phyloP scores from a whole-genome alignment of 2,329 filamentous ascomycete species.

The Xylaria sp. region DNA sequence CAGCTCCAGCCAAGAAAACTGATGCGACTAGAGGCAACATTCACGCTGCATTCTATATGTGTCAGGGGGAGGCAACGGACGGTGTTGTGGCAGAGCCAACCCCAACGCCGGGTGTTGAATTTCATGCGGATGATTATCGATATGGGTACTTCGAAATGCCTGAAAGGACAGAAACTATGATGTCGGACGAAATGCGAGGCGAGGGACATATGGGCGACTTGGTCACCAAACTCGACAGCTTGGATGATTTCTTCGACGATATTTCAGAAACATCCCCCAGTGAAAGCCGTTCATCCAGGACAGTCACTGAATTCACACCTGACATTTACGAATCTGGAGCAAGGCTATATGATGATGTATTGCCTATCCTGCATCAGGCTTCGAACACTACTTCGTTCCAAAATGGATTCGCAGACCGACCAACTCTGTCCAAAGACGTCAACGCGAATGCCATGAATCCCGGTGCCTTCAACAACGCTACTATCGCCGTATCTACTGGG shows the following conservation, averaged over 20 bases:
- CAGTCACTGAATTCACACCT: slow-evolving; percentile 68
- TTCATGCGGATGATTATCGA: slow-evolving; percentile 86
- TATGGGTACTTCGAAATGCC: slow-evolving; percentile 76
- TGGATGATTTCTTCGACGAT: slow-evolving; percentile 84
- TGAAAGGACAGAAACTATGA: slow-evolving; percentile 87
- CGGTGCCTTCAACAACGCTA: slow-evolving; percentile 59
- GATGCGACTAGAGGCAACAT: slow-evolving; percentile 88
- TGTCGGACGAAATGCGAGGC: slow-evolving; percentile 79
- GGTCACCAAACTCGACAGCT: slow-evolving; percentile 76
- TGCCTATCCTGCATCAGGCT: slow-evolving; percentile 88
- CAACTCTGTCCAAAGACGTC: slow-evolving; percentile 64
- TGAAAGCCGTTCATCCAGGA: slow-evolving; percentile 66
- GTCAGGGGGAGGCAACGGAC: slow-evolving; percentile 69
- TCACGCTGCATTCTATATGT: slow-evolving; percentile 95
- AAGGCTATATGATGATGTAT: slow-evolving; percentile 87
- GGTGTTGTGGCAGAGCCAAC: slow-evolving; percentile 63
- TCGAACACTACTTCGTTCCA: slow-evolving; percentile 83
- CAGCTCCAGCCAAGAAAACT: slow-evolving; percentile 88
- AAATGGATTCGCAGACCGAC: slow-evolving; percentile 82
- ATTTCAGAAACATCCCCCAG: slow-evolving; percentile 64
- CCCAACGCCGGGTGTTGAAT: slow-evolving; percentile 86
- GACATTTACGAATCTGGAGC: slow-evolving; percentile 76
- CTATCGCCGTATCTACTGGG: slow-evolving; percentile 39
- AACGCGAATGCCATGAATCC: slow-evolving; percentile 68
- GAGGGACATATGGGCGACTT: slow-evolving; percentile 82